These are phyloP conservation scores for Leccinum disarticulatum DNA, from an alignment of 768 basidiomycete species.

Conservation along the genomic window DNA sequence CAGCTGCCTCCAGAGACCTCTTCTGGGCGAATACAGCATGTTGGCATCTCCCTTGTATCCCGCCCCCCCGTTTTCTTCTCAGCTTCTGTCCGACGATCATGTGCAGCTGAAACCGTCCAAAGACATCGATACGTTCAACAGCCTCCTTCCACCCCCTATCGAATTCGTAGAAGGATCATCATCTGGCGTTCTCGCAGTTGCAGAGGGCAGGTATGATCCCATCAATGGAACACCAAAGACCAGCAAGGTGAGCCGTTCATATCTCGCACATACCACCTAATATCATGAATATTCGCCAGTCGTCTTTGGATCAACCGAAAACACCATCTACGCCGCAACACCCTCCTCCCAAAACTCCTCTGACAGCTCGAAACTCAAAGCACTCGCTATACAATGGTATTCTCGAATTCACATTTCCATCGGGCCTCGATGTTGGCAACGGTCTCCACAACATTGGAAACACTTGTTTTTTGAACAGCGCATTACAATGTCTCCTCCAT, in stretches of 20 bases:
- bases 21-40: conserved; percentile 44
- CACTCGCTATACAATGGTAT: conserved; percentile 48
- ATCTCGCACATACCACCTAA: not conserved
- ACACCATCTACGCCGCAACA: conserved; percentile 27
- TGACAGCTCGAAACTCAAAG: conserved; percentile 28
- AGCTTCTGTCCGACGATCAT: conserved; percentile 50
- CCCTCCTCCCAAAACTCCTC: conserved; percentile 30
- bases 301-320: conserved; percentile 23
- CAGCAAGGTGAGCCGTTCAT: conserved; percentile 42
- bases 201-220: conserved; percentile 77
- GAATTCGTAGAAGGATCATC: conserved; percentile 87
- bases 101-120: conserved; percentile 63
- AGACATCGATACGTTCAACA: conserved; percentile 75
- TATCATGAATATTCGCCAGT: conserved; percentile 6
- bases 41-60: conserved; percentile 65
- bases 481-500: conserved; percentile 89
- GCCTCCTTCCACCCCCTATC: conserved; percentile 73
- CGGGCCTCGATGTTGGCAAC: conserved; percentile 43
- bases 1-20: conserved; percentile 3
- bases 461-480: conserved; percentile 95
- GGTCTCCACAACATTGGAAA: conserved; percentile 88
- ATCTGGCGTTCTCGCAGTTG: conserved; percentile 66
- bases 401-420: conserved; percentile 67
- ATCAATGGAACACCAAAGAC: conserved; percentile 69
- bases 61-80: conserved; percentile 49